These are phyloP conservation scores for Acanthamoeba divionensis DNA, from an alignment of 208 protist species.

Conservation along the genomic window DNA sequence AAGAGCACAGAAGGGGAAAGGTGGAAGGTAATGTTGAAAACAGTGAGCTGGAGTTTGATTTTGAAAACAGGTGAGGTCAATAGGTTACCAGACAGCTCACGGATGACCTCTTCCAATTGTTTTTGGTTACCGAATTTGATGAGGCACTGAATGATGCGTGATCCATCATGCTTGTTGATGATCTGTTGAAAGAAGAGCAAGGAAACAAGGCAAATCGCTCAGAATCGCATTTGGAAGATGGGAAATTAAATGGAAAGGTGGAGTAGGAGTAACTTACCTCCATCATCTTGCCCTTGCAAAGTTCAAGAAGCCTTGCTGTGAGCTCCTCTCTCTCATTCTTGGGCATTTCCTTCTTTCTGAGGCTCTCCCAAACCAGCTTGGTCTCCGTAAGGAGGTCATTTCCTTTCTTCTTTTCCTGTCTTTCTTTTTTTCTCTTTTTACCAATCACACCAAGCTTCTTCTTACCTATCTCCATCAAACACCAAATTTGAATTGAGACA, in stretches of 20 bases:
- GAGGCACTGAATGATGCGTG: not conserved
- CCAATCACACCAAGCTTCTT: not conserved
- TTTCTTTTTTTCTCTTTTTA: constrained; percentile 12
- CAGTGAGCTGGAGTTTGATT: not conserved
- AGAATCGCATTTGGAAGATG: not conserved
- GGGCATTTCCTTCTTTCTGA: constrained; percentile 1
- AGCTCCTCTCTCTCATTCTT: not conserved
- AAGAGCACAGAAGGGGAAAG: not conserved
- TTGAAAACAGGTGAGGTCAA: no score
- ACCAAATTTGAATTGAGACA: not conserved
- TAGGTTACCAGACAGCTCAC: not conserved
- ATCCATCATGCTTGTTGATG: constrained; percentile 43
- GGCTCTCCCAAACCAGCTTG: constrained; percentile 20
- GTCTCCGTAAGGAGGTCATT: not conserved
- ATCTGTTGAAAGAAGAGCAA: not conserved
- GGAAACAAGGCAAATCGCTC: not conserved
- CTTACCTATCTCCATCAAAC: not conserved
- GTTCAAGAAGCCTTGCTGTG: not conserved
- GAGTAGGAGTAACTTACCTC: not conserved
- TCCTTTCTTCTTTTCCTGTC: constrained; percentile 24
- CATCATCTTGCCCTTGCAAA: constrained; percentile 20
- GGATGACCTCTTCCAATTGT: not conserved
- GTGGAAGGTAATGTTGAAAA: not conserved
- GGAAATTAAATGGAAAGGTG: not conserved
- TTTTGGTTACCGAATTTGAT: constrained; percentile 8